Base-by-base conservation (phyloP, 768 basidiomycete genomes). In the Russula vinacea region DNA sequence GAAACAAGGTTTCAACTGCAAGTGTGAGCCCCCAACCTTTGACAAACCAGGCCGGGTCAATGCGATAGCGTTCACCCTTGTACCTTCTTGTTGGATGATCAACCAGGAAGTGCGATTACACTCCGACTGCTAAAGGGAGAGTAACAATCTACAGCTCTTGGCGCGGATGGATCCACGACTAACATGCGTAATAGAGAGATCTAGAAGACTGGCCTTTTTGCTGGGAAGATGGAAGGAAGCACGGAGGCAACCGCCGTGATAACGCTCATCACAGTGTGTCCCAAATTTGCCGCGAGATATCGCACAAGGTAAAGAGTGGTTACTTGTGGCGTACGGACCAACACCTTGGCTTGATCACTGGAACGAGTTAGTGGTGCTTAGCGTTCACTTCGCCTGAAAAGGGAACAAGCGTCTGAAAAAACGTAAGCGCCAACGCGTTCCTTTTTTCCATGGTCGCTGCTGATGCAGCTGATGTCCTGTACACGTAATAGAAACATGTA, bases 1-100 rank as follows among this genome's bases (percentile, higher is more conserved):
- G 47, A 55, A 65, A 60, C 59, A 60, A 65, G 45, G 59, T 65
- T 65, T 61, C 56, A 10, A 60, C 64, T 56, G 32, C 22, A 59
- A 51, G 29, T 19, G 49, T 51, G 39, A 29, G 24, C 47, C 39
- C 8, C 10, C 10, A 10, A 7, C 10, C 62, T 37, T 59, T 54
- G 53, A 55, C 44, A 47, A 55, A 64, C 44, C 32, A n/a, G 44
- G 19, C n/a, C n/a, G 26, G 29, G 54, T 42, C 45, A 35, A 64
- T 44, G 44, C 10, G 62, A 52, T 40, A 24, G 52, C 19, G 54
- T 9, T 51, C 50, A 32, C 39, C 29, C 32, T 35, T 37, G 47
- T 59, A 55, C 53, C 53, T 19, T 47, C 39, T 17, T 26, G 54
- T 50, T 42, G 26, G 24, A n/a, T 16, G 35, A 42, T 60, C 14